phyloP scores from a whole-genome alignment of 257 asterid species.

The Jacaranda copaia region DNA sequence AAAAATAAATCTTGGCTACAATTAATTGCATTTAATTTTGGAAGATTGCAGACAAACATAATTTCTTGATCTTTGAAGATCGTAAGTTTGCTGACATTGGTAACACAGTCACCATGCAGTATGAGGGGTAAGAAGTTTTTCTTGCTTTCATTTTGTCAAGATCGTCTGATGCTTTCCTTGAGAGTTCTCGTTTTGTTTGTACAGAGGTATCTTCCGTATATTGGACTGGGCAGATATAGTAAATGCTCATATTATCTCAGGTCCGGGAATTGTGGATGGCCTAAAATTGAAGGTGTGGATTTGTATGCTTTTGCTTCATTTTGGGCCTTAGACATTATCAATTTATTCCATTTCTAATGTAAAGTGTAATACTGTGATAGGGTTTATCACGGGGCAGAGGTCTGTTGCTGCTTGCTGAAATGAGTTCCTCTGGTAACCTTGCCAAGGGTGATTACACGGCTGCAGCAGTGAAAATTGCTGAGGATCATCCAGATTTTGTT shows the following conservation, averaged over 20 bases:
- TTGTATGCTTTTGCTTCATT: conserved; percentile 14
- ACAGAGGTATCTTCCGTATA: conserved; percentile 84
- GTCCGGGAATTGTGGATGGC: conserved; percentile 98
- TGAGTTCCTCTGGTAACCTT: conserved; percentile 96
- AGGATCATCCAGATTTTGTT: conserved; percentile 92
- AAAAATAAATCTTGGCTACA: background rate
- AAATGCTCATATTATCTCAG: conserved; percentile 95
- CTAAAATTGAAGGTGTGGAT: conserved; percentile 79
- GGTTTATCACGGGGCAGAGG: conserved; percentile 91
- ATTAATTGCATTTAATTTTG: conserved; percentile 42
- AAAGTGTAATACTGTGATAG: conserved; percentile 46
- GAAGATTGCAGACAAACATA: conserved; percentile 92
- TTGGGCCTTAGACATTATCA: background rate
- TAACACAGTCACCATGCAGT: conserved; percentile 97
- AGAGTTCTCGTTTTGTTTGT: conserved; percentile 40
- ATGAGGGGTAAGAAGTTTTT: conserved; percentile 72
- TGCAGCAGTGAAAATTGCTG: conserved; percentile 89
- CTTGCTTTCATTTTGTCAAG: conserved; percentile 19
- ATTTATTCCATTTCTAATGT: conserved; percentile 27
- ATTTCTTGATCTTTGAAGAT: conserved; percentile 90
- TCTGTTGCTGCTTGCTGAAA: conserved; percentile 89
- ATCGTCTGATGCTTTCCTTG: conserved; percentile 28
- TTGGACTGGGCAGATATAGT: conserved; percentile 97
- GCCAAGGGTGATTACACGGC: conserved; percentile 95
- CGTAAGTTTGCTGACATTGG: conserved; percentile 99